Evolutionary conservation across 208 protist genomes (phyloP).

Genomic region (Acanthamoeba royreba): DNA sequence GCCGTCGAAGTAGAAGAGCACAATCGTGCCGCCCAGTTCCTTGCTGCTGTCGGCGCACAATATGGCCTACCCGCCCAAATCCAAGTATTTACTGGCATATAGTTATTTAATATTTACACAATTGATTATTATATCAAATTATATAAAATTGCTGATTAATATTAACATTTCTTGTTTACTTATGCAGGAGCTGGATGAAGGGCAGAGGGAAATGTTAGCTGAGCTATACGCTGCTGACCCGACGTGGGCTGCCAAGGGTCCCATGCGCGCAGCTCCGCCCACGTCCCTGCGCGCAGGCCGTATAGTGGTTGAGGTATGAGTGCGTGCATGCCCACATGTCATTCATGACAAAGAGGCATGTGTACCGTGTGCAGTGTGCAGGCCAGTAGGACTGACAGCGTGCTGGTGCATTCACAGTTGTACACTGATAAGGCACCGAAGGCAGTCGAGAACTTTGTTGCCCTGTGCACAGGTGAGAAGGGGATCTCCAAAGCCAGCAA

Average conservation of each 20-base stretch:
- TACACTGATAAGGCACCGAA: slow-evolving; percentile 33
- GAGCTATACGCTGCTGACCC: not conserved
- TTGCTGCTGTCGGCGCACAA: not conserved
- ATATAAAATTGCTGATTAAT: not conserved
- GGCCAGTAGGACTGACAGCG: no score
- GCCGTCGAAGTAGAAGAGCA: not conserved
- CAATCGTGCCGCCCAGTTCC: not conserved
- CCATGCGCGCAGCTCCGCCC: not conserved
- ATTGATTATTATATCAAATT: no score
- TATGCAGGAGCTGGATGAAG: not conserved
- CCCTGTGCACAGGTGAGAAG: slow-evolving; percentile 89
- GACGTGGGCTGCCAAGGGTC: not conserved
- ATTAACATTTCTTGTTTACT: not conserved
- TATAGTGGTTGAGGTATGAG: not conserved
- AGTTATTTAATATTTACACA: no score
- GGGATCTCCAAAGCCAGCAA: slow-evolving; percentile 84
- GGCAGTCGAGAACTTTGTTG: slow-evolving; percentile 64
- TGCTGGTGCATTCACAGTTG: not conserved
- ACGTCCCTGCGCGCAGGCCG: not conserved
- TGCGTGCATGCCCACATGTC: no score
- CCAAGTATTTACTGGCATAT: not conserved
- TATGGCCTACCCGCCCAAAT: not conserved
- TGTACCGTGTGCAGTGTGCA: no score
- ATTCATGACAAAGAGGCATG: no score
- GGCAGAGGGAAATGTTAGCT: not conserved